These are phyloP conservation scores for Aureobasidium leucospermi DNA, from an alignment of 2,329 filamentous ascomycete species.

Conservation along the genomic window DNA sequence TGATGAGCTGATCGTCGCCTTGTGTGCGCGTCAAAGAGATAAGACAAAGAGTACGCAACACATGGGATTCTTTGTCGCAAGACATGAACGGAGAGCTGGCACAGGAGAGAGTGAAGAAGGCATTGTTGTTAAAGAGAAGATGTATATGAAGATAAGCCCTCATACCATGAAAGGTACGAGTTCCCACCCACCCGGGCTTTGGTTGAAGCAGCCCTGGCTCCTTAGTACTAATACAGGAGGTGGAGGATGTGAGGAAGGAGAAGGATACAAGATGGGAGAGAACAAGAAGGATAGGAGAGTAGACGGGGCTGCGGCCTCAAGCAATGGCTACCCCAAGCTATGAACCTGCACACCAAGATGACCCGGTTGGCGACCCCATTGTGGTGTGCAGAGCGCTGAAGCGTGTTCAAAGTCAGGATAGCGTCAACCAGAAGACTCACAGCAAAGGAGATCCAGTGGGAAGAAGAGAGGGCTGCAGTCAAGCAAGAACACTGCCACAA, in stretches of 20 bases:
- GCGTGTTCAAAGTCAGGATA: background rate
- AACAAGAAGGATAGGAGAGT: background rate
- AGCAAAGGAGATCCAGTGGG: background rate
- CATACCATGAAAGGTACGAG: background rate
- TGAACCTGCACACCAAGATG: background rate
- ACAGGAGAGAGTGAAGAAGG: background rate
- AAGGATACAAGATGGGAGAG: background rate
- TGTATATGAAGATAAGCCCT: background rate
- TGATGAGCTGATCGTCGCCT: too few species aligned
- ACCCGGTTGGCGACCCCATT: background rate
- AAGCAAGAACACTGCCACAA: background rate
- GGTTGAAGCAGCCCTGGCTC: background rate
- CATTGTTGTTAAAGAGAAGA: too few species aligned
- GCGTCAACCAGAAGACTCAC: background rate
- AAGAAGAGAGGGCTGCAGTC: background rate
- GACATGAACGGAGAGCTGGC: background rate
- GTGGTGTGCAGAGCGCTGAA: conserved; percentile 3
- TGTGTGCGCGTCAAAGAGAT: too few species aligned
- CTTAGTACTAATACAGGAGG: background rate
- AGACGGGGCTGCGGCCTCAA: background rate
- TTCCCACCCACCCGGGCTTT: background rate
- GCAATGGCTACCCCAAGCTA: background rate
- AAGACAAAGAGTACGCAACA: too few species aligned
- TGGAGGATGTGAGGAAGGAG: background rate
- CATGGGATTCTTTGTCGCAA: background rate